Percentiles rank a stretch among this genome's conserved stretches.
Conservation (phyloP, 2,329 filamentous ascomycete genomes). For the Pseudogymnoascus sp. region DNA sequence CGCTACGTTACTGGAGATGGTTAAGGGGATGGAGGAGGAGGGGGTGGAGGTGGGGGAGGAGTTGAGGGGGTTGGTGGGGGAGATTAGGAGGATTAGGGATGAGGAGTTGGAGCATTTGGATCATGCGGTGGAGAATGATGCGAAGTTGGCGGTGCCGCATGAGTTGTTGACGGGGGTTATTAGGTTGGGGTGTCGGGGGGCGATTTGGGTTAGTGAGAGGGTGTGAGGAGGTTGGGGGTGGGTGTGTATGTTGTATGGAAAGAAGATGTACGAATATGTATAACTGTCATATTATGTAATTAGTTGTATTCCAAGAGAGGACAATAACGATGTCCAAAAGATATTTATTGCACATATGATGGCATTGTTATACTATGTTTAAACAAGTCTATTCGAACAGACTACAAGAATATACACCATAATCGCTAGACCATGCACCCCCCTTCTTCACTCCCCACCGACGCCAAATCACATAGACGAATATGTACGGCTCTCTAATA, state of each 20-base stretch:
- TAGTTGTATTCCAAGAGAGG: not conserved
- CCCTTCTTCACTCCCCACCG: not conserved
- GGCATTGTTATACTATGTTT: conserved; percentile 6
- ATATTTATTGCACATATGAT: not conserved
- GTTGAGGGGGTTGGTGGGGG: conserved; percentile 63
- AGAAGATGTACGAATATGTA: conserved; percentile 20
- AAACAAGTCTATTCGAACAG: conserved; percentile 6
- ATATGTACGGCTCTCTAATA: conserved; percentile 11
- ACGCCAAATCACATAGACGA: conserved; percentile 5
- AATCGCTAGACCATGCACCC: conserved; percentile 7
- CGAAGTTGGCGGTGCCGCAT: conserved; percentile 83
- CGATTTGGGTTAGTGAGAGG: conserved; percentile 84
- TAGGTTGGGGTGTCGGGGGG: conserved; percentile 79
- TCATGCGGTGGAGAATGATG: conserved; percentile 88
- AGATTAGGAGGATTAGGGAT: conserved; percentile 78
- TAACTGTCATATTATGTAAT: conserved; percentile 4
- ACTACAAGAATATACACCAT: conserved; percentile 1
- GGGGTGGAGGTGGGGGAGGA: conserved; percentile 79
- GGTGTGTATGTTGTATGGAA: conserved; percentile 14
- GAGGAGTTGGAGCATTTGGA: conserved; percentile 97
- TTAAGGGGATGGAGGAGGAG: conserved; percentile 64
- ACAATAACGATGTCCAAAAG: not conserved
- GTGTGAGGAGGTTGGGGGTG: conserved; percentile 37
- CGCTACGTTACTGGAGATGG: conserved; percentile 72
- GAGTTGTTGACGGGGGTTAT: conserved; percentile 84